A percentile compares a stretch with the other conserved stretches of the same genome.
Evolutionary conservation across 305 asterid species (phyloP).

Genomic region (Fraxinus sp.): DNA sequence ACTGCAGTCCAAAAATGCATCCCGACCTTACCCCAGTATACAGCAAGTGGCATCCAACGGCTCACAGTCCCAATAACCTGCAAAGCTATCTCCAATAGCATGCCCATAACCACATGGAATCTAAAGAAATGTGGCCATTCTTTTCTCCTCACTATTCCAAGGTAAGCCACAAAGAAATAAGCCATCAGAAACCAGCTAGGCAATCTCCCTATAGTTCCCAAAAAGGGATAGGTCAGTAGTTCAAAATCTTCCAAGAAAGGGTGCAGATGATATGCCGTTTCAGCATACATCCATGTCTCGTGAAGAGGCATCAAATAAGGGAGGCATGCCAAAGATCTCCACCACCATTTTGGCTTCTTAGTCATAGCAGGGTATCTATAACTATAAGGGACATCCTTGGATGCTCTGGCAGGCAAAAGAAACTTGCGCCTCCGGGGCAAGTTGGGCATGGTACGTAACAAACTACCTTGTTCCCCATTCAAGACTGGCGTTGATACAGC

Average conservation of each 20-base stretch:
- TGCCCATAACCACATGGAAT: slow-evolving; percentile 81
- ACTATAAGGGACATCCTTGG: slow-evolving; percentile 48
- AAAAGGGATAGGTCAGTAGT: slow-evolving; percentile 59
- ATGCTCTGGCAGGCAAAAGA: slow-evolving; percentile 38
- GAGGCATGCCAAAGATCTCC: slow-evolving; percentile 85
- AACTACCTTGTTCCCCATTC: slow-evolving; percentile 42
- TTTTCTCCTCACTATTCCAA: slow-evolving; percentile 72
- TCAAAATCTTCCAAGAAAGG: slow-evolving; percentile 69
- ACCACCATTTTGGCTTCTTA: slow-evolving; percentile 74
- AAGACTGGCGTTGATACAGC: slow-evolving; percentile 39
- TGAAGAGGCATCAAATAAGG: slow-evolving; percentile 85
- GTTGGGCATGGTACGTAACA: slow-evolving; percentile 29
- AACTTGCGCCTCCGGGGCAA: slow-evolving; percentile 27
- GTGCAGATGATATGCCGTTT: slow-evolving; percentile 71
- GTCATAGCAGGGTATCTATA: slow-evolving; percentile 71
- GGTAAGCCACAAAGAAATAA: slow-evolving; percentile 68
- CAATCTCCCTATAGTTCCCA: slow-evolving; percentile 56
- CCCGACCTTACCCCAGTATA: slow-evolving; percentile 83
- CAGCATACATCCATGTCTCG: slow-evolving; percentile 82
- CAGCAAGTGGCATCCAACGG: slow-evolving; percentile 68
- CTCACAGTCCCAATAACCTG: slow-evolving; percentile 74
- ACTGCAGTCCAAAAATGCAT: slow-evolving; percentile 78
- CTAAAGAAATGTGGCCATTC: slow-evolving; percentile 92
- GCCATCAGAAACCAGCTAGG: slow-evolving; percentile 87
- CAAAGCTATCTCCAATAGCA: slow-evolving; percentile 76